A percentile compares a stretch with the other conserved stretches of the same genome.
phyloP scores from a whole-genome alignment of 192 early-diverging fungal species.

The Coemansia interrupta region DNA sequence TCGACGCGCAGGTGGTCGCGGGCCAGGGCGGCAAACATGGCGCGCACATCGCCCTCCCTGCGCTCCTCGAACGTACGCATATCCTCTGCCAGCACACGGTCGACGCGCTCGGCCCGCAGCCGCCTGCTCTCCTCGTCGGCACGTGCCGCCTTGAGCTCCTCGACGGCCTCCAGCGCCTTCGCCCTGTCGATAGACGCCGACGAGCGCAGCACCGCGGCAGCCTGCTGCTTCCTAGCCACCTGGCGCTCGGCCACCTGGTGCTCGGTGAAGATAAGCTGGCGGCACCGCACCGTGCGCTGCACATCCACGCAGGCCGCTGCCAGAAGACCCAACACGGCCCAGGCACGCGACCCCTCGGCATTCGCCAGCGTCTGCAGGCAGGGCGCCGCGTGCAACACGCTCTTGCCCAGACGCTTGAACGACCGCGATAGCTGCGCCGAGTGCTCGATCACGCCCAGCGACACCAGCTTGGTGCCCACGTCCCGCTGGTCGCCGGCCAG shows the following conservation, averaged over 20 bases:
- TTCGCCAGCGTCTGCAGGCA: slow-evolving; percentile 44
- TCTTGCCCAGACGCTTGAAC: slow-evolving; percentile 49
- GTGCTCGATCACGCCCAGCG: slow-evolving; percentile 40
- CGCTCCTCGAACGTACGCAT: slow-evolving; percentile 45
- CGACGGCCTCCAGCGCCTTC: slow-evolving; percentile 45
- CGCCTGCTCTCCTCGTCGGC: slow-evolving; percentile 42
- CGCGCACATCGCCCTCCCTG: slow-evolving; percentile 37
- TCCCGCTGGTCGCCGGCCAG: slow-evolving; percentile 31
- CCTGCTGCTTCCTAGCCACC: slow-evolving; percentile 51
- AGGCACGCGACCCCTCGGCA: slow-evolving; percentile 45
- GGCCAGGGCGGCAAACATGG: slow-evolving; percentile 40
- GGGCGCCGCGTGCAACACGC: slow-evolving; percentile 28
- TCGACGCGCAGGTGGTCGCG: slow-evolving; percentile 43
- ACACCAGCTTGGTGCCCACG: slow-evolving; percentile 42
- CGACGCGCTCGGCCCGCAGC: slow-evolving; percentile 42
- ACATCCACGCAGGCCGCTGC: slow-evolving; percentile 35
- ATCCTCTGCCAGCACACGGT: slow-evolving; percentile 44
- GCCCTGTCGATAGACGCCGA: slow-evolving; percentile 45
- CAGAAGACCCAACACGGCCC: slow-evolving; percentile 39
- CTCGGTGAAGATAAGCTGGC: slow-evolving; percentile 51
- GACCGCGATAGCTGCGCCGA: slow-evolving; percentile 26
- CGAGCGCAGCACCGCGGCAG: slow-evolving; percentile 47
- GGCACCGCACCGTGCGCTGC: slow-evolving; percentile 40
- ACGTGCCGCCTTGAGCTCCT: slow-evolving; percentile 44
- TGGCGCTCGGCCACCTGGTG: slow-evolving; percentile 49